Base-by-base conservation (phyloP, 192 early-diverging fungal species). In the Backusella tuberculispora region DNA sequence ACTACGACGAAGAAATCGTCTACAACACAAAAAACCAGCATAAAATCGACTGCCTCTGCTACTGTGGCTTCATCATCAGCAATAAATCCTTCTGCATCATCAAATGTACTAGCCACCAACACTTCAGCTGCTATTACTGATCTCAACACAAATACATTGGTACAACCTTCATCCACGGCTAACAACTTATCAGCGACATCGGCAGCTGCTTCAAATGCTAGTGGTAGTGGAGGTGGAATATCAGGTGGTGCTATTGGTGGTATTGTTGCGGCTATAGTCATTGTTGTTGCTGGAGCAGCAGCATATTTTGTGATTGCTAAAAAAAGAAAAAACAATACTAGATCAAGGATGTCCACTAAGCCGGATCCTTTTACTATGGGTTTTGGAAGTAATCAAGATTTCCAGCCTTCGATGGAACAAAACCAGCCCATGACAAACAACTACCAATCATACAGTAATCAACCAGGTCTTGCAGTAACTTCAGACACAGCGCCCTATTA, bases 361-460 rank as follows among this genome's bases (percentile, higher is more conserved):
- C 67, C 45, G 29, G 79, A 80, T 69, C 79, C 79, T 10, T 80
- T 80, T 46, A 76, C 75, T 40, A 80, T 80, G 79, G 79, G 79
- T 5, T 80, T 76, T 45, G 79, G 75, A 8, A 76, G 72, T 65
- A 63, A 73, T 15, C 42, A 46, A 73, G 44, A 34, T 48, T 73
- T 65, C 60, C 63, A 72, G 8, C 29, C 72, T 40, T 34, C 37
- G 44, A 37, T 60, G 42, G 40, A 64, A 38, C 21, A 72, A 38
- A 37, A 45, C 37, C 24, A 46, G 12, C 69, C 47, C 38, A 45
- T 14, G 65, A 40, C 29, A 42, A 42, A 67, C 66, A 29, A 10
- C 42, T 38, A 63, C 37, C 41, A 53, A 24, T 1, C 38, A 14
- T 47, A 44, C 46, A 34, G 19, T 24, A 43, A 42, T 29, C 40